phyloP scores from a whole-genome alignment of 192 early-diverging fungal species.

The Neocallimastix lanati region DNA sequence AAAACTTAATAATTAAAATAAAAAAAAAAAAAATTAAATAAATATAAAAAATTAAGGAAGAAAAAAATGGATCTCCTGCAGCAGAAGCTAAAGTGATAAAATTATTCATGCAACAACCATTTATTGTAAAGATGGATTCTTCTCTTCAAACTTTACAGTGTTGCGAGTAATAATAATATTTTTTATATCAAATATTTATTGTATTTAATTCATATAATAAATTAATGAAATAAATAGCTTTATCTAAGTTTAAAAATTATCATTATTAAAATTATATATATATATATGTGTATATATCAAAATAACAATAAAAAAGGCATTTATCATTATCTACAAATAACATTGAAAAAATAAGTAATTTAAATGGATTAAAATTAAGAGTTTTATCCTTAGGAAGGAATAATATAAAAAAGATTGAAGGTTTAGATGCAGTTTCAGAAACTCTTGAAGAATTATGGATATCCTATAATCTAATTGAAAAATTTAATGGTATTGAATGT shows the following conservation, averaged over 20 bases:
- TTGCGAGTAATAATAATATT: background rate
- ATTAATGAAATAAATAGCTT: too few relatives aligned
- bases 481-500: slow-evolving; percentile 29
- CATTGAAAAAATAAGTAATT: slow-evolving; percentile 19
- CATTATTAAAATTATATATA: too few relatives aligned
- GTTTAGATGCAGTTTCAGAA: slow-evolving; percentile 29
- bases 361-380: slow-evolving; percentile 7
- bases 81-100: slow-evolving; percentile 19
- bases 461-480: slow-evolving; percentile 29
- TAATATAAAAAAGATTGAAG: slow-evolving; percentile 34
- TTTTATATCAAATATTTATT: too few relatives aligned
- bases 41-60: slow-evolving; percentile 11
- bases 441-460: slow-evolving; percentile 39
- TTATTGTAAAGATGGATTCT: slow-evolving; percentile 32
- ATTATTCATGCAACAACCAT: slow-evolving; percentile 22
- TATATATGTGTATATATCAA: too few relatives aligned
- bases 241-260: too few relatives aligned
- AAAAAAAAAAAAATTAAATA: too few relatives aligned
- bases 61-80: too few relatives aligned
- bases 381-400: slow-evolving; percentile 32
- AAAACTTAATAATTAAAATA: too few relatives aligned
- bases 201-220: too few relatives aligned
- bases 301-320: slow-evolving; percentile 8
- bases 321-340: slow-evolving; percentile 27
- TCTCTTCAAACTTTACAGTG: slow-evolving; percentile 11